A percentile compares a stretch with the other conserved stretches of the same genome.
These are phyloP conservation scores for Ustilago crameri DNA, from an alignment of 1,284 basidiomycete species.

Conservation along the genomic window DNA sequence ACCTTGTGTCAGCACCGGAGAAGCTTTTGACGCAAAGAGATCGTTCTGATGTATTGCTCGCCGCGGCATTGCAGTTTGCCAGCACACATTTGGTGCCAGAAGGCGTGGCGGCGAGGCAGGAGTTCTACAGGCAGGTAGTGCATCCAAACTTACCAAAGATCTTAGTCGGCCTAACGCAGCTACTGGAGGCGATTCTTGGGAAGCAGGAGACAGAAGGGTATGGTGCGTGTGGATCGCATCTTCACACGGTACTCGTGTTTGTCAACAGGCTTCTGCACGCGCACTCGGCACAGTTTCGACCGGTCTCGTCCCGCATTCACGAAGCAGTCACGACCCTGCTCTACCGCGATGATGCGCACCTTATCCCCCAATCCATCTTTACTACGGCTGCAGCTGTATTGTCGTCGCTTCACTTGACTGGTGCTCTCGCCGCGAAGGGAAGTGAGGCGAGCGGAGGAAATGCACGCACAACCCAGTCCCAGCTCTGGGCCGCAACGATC, in stretches of 20 bases:
- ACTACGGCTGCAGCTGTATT: constrained; percentile 37
- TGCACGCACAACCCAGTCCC: constrained; percentile 46
- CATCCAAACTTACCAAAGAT: constrained; percentile 45
- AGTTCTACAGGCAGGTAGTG: constrained; percentile 54
- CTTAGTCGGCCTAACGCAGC: constrained; percentile 17
- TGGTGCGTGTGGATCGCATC: constrained; percentile 5
- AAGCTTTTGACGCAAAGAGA: constrained; percentile 25
- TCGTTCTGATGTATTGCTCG: constrained; percentile 22
- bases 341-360: constrained; percentile 19
- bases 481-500: constrained; percentile 52
- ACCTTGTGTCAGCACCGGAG: constrained; percentile 28
- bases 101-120: constrained; percentile 34
- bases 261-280: constrained; percentile 30
- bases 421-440: constrained; percentile 39
- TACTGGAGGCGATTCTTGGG: constrained; percentile 14
- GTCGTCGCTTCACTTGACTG: constrained; percentile 51
- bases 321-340: constrained; percentile 35
- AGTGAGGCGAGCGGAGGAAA: constrained; percentile 37
- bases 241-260: constrained; percentile 27
- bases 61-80: constrained; percentile 25
- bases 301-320: constrained; percentile 42
- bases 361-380: constrained; percentile 15
- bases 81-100: constrained; percentile 33
- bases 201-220: constrained; percentile 10
- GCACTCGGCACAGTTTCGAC: constrained; percentile 47